Evolutionary conservation across 1,139 yeast species (phyloP).

Genomic region (Saccharomycopsis crataegensis): DNA sequence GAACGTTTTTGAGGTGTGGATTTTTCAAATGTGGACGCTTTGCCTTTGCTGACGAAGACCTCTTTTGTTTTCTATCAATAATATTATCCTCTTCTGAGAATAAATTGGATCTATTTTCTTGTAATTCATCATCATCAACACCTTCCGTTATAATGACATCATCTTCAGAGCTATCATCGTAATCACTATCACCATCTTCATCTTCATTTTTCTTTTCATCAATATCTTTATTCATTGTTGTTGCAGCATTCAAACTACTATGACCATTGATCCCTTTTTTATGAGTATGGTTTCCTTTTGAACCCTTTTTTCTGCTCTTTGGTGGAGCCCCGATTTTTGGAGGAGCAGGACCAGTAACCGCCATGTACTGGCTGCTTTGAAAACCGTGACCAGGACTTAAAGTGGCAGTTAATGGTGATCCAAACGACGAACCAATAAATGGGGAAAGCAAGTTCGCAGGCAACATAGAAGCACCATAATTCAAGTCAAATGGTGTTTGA

Average conservation of each 20-base stretch:
- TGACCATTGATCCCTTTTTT: not conserved
- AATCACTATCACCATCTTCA: constrained; percentile 3
- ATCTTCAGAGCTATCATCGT: constrained; percentile 8
- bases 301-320: constrained; percentile 10
- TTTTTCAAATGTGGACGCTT: not conserved
- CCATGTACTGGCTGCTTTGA: constrained; percentile 7
- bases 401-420: constrained; percentile 17
- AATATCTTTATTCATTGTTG: not conserved
- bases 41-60: not conserved
- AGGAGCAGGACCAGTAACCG: constrained; percentile 18
- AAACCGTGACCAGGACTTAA: constrained; percentile 11
- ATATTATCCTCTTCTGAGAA: constrained; percentile 1
- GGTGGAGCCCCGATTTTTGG: constrained; percentile 19
- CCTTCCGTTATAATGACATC: constrained; percentile 10
- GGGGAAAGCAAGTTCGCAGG: constrained; percentile 72
- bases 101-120: not conserved
- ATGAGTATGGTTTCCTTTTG: not conserved
- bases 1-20: not conserved
- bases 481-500: constrained; percentile 45
- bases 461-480: constrained; percentile 55
- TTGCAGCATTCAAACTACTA: not conserved
- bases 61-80: not conserved
- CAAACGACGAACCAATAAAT: constrained; percentile 39
- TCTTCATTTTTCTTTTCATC: not conserved
- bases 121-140: not conserved